Evolutionary conservation across 164 flowering plant genomes (phyloP).

Genomic region (Akebia trifoliata): DNA sequence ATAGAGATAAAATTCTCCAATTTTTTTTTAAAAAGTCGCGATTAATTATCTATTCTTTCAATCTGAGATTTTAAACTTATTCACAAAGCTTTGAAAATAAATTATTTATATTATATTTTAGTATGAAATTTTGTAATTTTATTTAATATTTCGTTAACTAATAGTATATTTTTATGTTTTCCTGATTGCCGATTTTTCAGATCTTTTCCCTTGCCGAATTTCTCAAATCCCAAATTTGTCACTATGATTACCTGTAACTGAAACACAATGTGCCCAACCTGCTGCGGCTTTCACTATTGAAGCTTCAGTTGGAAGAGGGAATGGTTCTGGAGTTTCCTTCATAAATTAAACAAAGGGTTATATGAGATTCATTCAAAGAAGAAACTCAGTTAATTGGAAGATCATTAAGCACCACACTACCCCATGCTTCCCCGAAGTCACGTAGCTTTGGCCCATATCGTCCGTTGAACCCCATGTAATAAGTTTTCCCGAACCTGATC

Average conservation of each 20-base stretch:
- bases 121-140: too few species aligned
- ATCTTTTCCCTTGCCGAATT: too few species aligned
- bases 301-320: constrained; percentile 80
- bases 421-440: constrained; percentile 98
- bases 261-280: constrained; percentile 97
- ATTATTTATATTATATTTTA: too few species aligned
- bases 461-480: constrained; percentile 99
- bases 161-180: too few species aligned
- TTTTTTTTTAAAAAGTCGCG: too few species aligned
- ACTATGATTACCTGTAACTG: constrained; percentile 79
- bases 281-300: constrained; percentile 79
- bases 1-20: too few species aligned
- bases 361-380: background rate
- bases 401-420: constrained; percentile 22
- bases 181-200: too few species aligned
- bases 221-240: too few species aligned
- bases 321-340: constrained; percentile 94
- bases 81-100: too few species aligned
- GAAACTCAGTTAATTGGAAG: background rate
- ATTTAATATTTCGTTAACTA: too few species aligned
- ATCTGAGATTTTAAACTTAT: too few species aligned
- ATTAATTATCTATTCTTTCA: too few species aligned
- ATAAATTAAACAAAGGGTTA: constrained; percentile 4
- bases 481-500: constrained; percentile 79
- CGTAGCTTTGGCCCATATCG: constrained; percentile 92